A percentile compares a stretch with the other conserved stretches of the same genome.
phyloP scores from a whole-genome alignment of 805 yeast genomes.

The Kockiozyma suomiensis region DNA sequence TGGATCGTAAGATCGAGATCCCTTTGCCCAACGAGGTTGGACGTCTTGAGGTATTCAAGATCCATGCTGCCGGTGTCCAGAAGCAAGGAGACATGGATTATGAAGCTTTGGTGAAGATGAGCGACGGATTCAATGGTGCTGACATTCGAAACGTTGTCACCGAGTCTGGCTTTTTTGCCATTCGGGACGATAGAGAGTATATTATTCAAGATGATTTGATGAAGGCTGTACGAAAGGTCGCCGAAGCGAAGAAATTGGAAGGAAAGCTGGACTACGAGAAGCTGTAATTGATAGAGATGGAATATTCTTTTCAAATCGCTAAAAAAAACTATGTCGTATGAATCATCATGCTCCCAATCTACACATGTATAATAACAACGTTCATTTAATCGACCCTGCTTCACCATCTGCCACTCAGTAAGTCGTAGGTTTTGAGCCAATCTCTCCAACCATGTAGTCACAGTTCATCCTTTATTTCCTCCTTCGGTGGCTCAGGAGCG shows the following conservation, averaged over 20 bases:
- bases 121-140: constrained; percentile 98
- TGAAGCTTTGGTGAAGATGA: constrained; percentile 90
- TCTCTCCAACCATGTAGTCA: constrained; percentile 31
- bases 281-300: constrained; percentile 50
- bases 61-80: constrained; percentile 80
- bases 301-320: background rate
- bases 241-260: constrained; percentile 94
- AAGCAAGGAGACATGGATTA: constrained; percentile 96
- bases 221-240: constrained; percentile 98
- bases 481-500: constrained; percentile 30
- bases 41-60: constrained; percentile 88
- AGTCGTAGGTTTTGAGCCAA: constrained; percentile 17
- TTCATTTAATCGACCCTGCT: background rate
- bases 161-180: constrained; percentile 98
- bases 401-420: constrained; percentile 19
- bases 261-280: constrained; percentile 83
- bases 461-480: constrained; percentile 36
- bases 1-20: constrained; percentile 94
- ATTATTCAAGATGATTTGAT: constrained; percentile 89
- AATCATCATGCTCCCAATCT: background rate
- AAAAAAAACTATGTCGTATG: background rate
- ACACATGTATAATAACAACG: background rate
- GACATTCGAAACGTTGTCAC: constrained; percentile 95
- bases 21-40: constrained; percentile 96
- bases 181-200: constrained; percentile 95